Percentiles rank a stretch among this genome's conserved stretches.
These are phyloP conservation scores for Urtica urens DNA, from an alignment of 306 rosid species.

Conservation along the genomic window DNA sequence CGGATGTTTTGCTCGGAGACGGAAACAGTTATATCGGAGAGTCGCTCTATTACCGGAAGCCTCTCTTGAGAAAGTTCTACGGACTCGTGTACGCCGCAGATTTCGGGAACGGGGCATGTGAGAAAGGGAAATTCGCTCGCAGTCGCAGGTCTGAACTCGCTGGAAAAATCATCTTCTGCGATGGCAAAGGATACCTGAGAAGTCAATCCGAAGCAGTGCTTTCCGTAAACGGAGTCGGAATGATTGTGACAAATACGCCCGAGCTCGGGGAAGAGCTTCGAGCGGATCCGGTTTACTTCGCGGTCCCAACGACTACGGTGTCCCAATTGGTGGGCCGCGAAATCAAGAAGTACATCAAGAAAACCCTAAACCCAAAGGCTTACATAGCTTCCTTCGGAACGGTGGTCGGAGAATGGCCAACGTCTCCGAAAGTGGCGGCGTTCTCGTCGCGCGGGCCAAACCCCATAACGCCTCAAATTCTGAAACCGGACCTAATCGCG, in stretches of 20 bases:
- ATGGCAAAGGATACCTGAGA: constrained; percentile 50
- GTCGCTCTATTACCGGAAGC: constrained; percentile 45
- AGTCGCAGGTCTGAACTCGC: constrained; percentile 43
- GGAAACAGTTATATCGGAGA: constrained; percentile 37
- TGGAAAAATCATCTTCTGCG: constrained; percentile 72
- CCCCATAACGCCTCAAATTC: constrained; percentile 40
- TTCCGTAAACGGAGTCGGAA: constrained; percentile 48
- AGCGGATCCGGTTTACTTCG: constrained; percentile 61
- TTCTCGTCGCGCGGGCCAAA: constrained; percentile 80
- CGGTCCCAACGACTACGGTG: constrained; percentile 52
- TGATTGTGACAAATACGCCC: constrained; percentile 44
- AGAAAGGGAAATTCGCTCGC: constrained; percentile 18
- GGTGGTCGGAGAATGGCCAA: constrained; percentile 41
- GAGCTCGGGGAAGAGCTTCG: constrained; percentile 55
- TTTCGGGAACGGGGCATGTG: constrained; percentile 41
- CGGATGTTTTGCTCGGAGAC: constrained; percentile 51
- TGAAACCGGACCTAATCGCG: constrained; percentile 76
- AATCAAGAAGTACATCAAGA: constrained; percentile 37
- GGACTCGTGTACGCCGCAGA: constrained; percentile 44
- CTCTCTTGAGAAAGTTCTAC: constrained; percentile 27
- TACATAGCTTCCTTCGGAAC: constrained; percentile 49
- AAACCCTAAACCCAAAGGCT: constrained; percentile 30
- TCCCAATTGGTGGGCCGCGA: constrained; percentile 45
- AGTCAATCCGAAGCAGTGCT: too few relatives aligned
- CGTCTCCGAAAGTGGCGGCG: constrained; percentile 64